phyloP scores from a whole-genome alignment of 768 basidiomycete species.

The Amylocystis lapponica region DNA sequence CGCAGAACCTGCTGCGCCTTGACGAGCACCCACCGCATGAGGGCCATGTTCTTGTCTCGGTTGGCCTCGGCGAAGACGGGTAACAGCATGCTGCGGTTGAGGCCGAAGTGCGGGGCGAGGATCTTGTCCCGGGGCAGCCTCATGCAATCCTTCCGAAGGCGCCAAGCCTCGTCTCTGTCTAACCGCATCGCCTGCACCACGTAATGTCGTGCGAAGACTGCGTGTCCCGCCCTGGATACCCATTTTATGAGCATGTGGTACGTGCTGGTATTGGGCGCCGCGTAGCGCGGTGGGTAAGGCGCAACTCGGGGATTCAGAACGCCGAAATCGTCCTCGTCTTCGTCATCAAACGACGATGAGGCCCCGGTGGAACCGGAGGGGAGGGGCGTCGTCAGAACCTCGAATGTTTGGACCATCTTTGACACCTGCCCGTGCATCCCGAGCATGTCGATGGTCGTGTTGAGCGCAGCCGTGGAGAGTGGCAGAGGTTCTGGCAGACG shows the following conservation, averaged over 20 bases:
- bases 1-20: constrained; percentile 41
- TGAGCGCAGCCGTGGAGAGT: constrained; percentile 57
- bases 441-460: constrained; percentile 67
- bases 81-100: constrained; percentile 52
- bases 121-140: constrained; percentile 27
- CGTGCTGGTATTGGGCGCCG: constrained; percentile 60
- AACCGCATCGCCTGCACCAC: constrained; percentile 44
- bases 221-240: constrained; percentile 41
- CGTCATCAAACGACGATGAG: constrained; percentile 58
- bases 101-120: constrained; percentile 44
- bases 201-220: constrained; percentile 61
- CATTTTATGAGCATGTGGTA: constrained; percentile 59
- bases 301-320: constrained; percentile 32
- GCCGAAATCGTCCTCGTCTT: constrained; percentile 57
- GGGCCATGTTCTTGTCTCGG: constrained; percentile 47
- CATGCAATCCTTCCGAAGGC: constrained; percentile 27
- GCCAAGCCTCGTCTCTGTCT: constrained; percentile 32
- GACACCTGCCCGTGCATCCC: constrained; percentile 56
- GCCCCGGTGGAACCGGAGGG: constrained; percentile 42
- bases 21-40: constrained; percentile 54
- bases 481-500: constrained; percentile 7
- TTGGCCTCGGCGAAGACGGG: constrained; percentile 56
- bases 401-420: constrained; percentile 69
- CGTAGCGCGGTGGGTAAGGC: constrained; percentile 36
- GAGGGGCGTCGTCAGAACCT: constrained; percentile 70